Base-by-base conservation (phyloP, 805 yeast species). In the Wickerhamomyces pijperi region DNA sequence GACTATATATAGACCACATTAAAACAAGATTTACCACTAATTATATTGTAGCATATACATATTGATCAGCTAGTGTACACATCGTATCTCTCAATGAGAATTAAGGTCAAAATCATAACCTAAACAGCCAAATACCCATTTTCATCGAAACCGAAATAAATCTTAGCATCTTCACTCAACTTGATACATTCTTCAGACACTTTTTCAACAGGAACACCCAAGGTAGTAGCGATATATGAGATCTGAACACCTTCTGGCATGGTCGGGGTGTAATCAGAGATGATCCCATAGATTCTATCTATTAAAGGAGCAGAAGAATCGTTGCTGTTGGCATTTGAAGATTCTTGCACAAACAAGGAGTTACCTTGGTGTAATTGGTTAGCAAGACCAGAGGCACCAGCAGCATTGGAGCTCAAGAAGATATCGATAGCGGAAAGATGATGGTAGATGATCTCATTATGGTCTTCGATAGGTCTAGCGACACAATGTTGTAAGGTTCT, bases 161-260 rank as follows among this genome's bases (percentile, higher is more conserved):
- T 67, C 47, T 67, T 76, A 29, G 88, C 94, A 41, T 70, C 77
- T 34, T 81, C 87, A 12, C 74, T 68, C 48, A 82, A 64, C 18
- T 65, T 64, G 28, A 64, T 65, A 50, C 84, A 74, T 45, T 65
- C 65, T 20, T 62, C 58, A 44, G 63, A 61, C 17, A 72, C 79
- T 23, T 67, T 70, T 19, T 68, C 73, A 39, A 64, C 69, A 29
- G 70, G 50, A 8, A 79, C 42, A 37, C 64, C 67, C 51, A 82
- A 62, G 25, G 68, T 64, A 50, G 77, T 82, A 13, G 78, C 67
- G 42, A 82, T 72, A 44, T 74, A 65, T 40, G 69, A 72, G 12
- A 75, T 63, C 18, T 84, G 86, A n/a, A 82, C 86, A 48, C 90
- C 90, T 54, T 82, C 87, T 35, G 68, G 72, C 82, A 77, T 80